Conservation (phyloP, 2,329 filamentous ascomycete species). For the Penicillium sclerotiorum region DNA sequence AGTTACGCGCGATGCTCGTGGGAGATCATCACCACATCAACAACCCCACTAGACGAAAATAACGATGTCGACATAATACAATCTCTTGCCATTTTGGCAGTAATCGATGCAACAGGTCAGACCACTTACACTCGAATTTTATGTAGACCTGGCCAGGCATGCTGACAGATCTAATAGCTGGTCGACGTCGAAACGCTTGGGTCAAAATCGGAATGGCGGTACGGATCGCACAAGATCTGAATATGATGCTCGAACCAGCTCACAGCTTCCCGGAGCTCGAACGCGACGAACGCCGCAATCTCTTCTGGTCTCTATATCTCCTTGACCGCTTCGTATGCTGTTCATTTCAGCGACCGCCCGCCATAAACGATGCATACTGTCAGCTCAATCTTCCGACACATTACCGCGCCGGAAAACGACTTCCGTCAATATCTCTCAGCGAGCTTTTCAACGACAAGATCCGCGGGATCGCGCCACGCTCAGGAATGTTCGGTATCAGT, state of each 20-base stretch:
- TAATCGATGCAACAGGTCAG: conserved; percentile 34
- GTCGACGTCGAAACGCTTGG: conserved; percentile 38
- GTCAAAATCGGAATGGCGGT: conserved; percentile 35
- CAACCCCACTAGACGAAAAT: conserved; percentile 13
- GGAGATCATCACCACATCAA: conserved; percentile 22
- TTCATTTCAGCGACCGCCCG: conserved; percentile 36
- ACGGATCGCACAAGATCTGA: conserved; percentile 39
- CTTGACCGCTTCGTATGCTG: conserved; percentile 43
- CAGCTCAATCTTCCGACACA: conserved; percentile 32
- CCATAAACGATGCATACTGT: conserved; percentile 38
- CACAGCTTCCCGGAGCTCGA: conserved; percentile 21
- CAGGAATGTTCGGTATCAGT: conserved; percentile 22
- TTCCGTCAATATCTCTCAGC: conserved; percentile 7
- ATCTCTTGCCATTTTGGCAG: conserved; percentile 33
- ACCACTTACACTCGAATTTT: not conserved
- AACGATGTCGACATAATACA: conserved; percentile 24
- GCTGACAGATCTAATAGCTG: conserved; percentile 21
- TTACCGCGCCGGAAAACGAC: conserved; percentile 3
- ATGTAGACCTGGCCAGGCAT: not conserved
- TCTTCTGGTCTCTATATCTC: conserved; percentile 46
- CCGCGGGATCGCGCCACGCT: conserved; percentile 7
- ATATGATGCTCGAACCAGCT: conserved; percentile 36
- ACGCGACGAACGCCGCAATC: conserved; percentile 38
- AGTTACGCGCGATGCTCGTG: conserved; percentile 24
- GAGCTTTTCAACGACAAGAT: conserved; percentile 10